Conservation (phyloP, 805 yeast genomes). For the Komagataella ulmi region DNA sequence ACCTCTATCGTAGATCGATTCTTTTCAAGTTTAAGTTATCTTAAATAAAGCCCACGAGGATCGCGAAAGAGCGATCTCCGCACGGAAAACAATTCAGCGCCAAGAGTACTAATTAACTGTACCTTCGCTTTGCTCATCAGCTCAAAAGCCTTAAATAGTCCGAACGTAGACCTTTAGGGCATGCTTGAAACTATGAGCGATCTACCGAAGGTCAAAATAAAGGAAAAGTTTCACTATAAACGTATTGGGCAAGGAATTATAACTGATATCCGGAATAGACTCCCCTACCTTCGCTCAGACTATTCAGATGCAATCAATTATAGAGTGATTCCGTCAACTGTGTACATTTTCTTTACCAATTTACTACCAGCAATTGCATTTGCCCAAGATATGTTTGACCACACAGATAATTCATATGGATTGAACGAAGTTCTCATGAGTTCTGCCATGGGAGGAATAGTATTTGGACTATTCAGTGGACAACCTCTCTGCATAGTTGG, state of each 20-base stretch:
- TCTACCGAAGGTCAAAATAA: neutral
- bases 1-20: neutral
- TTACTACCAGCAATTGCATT: constrained; percentile 88
- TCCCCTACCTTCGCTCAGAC: constrained; percentile 64
- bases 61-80: neutral
- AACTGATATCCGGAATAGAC: constrained; percentile 33
- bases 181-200: neutral
- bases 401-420: constrained; percentile 78
- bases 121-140: neutral
- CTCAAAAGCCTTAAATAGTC: neutral
- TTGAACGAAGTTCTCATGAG: constrained; percentile 80
- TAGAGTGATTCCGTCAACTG: constrained; percentile 74
- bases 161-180: neutral
- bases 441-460: constrained; percentile 79
- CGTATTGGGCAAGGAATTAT: constrained; percentile 36
- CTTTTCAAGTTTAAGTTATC: too few relatives aligned
- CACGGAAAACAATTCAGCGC: neutral
- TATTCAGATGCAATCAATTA: constrained; percentile 77
- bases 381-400: constrained; percentile 94
- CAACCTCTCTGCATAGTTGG: constrained; percentile 95
- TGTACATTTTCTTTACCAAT: constrained; percentile 81
- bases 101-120: neutral
- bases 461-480: constrained; percentile 77
- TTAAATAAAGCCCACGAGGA: neutral
- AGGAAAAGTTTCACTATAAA: constrained; percentile 8